Base-by-base conservation (phyloP, 192 early-diverging fungal species). In the Anaeromyces robustus region DNA sequence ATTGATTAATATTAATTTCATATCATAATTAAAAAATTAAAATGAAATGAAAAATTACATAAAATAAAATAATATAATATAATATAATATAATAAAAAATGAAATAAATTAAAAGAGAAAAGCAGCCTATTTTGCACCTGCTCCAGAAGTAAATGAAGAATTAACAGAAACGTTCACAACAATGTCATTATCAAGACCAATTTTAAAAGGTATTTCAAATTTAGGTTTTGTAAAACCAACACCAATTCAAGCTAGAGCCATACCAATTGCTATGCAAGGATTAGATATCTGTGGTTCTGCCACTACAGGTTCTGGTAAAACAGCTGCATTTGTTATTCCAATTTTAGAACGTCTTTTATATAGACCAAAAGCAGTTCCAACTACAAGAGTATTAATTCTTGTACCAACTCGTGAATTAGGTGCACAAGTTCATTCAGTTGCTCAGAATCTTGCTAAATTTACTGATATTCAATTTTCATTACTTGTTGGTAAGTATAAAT, bases 361-460 rank as follows among this genome's bases (percentile, higher is more conserved):
- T 86, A 90, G 96, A 77, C 95, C 96, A 30, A 92, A 94, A 82
- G 89, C 94, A 77, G 85, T 82, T 2, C 87, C 96, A 2, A 89
- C 91, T 0, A 95, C 94, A 0, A 89, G 98, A 17, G 97, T 98
- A 18, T 86, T 98, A 18, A 89, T 99, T 81, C 88, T 99, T 0
- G 95, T 95, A 29, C 98, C 98, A 18, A 99, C 98, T 30, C 95
- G 98, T 87, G 98, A 99, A 82, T 90, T 99, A 87, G 97, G 96
- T 34, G 95, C 95, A 79, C 97, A 98, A 86, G 96, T 94, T 84
- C 96, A 98, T 82, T 95, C 90, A 81, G 97, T 98, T 18, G 94
- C 95, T 29, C 87, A 88, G 12, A 95, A 93, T 82, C 87, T 99
- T 14, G 94, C 93, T 0, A 89, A 90, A 77, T 98, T 94, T 81